Evolutionary conservation across 148 eudicot species (phyloP), one percentile per base, ranked within the genome.

Genomic region (Vaccinium myrtillus): DNA sequence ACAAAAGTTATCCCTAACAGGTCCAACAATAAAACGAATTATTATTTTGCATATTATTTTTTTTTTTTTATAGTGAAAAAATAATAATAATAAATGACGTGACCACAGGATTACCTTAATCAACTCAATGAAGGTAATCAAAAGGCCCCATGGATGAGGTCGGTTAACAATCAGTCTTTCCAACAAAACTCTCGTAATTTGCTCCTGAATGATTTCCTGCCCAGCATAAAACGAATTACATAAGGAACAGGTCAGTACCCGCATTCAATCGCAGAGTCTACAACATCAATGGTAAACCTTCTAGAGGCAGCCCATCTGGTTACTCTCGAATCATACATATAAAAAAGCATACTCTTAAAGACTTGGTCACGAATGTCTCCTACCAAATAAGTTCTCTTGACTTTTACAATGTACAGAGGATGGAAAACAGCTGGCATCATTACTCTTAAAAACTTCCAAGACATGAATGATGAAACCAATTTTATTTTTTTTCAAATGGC

Each of bases 71-170:
- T 0, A 27, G 43, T 69, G 25, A 12, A 69, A n/a, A n/a, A n/a
- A n/a, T n/a, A n/a, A n/a, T n/a, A n/a, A n/a, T n/a, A n/a, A n/a
- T 36, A 12, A 0, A 12, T 30, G 18, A 30, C 18, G 18, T 27
- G 15, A 61, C 58, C 27, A 43, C 27, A 67, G 56, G 53, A 54
- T 75, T 85, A 97, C 99, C 99, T 95, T 97, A 70, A 94, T 97
- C 14, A 97, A 93, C 88, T 97, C 99, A 58, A 94, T 93, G 89
- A 97, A 97, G 1, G 99, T 93, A 77, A 94, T 91, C 65, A 97
- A 90, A 77, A 97, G 95, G 16, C 99, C 99, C 99, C 99, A 97
- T 16, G 99, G 99, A 89, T 95, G 99, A 81, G 99, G 99, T 79
- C 95, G 85, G 75, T 93, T 93, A 6, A 94, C 98, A 71, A 95